A percentile compares a stretch with the other conserved stretches of the same genome.
Conservation (phyloP, 768 basidiomycete species). For the Mycena metata region DNA sequence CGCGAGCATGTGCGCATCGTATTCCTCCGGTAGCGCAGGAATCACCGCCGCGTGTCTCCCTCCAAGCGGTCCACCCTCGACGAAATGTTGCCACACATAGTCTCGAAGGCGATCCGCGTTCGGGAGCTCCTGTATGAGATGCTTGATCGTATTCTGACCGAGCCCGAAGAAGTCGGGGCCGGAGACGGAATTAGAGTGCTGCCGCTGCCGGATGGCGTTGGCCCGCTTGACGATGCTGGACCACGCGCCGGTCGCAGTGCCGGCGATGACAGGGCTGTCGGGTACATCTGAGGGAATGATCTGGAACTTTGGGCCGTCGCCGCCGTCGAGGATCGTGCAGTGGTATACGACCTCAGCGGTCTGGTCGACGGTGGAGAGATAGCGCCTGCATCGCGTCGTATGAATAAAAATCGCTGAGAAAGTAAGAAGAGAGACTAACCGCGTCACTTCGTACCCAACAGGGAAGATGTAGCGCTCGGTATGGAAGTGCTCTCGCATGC, state of each 20-base stretch:
- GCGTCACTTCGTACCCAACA: conserved; percentile 86
- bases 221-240: conserved; percentile 86
- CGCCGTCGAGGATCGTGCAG: conserved; percentile 88
- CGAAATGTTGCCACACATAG: conserved; percentile 90
- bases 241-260: conserved; percentile 93
- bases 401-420: conserved; percentile 15
- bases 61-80: conserved; percentile 87
- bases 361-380: conserved; percentile 81
- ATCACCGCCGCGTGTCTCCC: conserved; percentile 88
- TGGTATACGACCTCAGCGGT: conserved; percentile 78
- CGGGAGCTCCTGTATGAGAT: conserved; percentile 88
- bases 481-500: conserved; percentile 87
- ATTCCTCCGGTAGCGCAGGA: conserved; percentile 84
- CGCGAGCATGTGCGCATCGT: conserved; percentile 62
- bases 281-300: conserved; percentile 81
- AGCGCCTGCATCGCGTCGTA: conserved; percentile 63
- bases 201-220: conserved; percentile 82
- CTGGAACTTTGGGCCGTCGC: conserved; percentile 89
- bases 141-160: conserved; percentile 90
- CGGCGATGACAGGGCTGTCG: conserved; percentile 81
- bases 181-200: conserved; percentile 89
- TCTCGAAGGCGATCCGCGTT: conserved; percentile 78
- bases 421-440: conserved; percentile 57
- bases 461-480: conserved; percentile 93
- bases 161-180: conserved; percentile 92